Conservation (phyloP, 805 yeast species). For the Yamadazyma nakazawae region DNA sequence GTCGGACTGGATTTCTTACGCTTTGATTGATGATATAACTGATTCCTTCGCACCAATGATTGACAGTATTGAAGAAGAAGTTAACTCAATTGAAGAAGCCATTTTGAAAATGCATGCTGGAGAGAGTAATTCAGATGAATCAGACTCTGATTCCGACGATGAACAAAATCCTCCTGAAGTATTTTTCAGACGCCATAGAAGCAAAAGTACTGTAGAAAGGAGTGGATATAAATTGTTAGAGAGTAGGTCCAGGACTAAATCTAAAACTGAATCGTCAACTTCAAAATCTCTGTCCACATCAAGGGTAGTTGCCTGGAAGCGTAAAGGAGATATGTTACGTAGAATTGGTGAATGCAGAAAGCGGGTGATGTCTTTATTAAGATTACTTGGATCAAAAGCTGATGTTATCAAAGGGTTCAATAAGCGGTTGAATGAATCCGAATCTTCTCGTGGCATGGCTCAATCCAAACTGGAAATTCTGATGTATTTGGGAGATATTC, state of each 20-base stretch:
- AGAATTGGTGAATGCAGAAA: conserved; percentile 94
- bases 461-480: conserved; percentile 66
- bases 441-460: conserved; percentile 32
- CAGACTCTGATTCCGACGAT: conserved; percentile 19
- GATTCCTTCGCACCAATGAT: conserved; percentile 98
- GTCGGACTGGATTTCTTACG: conserved; percentile 97
- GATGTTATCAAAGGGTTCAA: conserved; percentile 97
- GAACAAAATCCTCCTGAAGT: conserved; percentile 22
- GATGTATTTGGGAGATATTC: conserved; percentile 94
- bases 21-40: conserved; percentile 92
- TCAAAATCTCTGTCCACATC: conserved; percentile 45
- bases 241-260: conserved; percentile 4
- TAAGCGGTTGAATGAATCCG: conserved; percentile 63
- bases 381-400: conserved; percentile 87
- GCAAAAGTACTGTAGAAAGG: conserved; percentile 37
- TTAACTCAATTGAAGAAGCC: conserved; percentile 89
- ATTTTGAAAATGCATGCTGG: conserved; percentile 84
- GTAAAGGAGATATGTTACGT: conserved; percentile 91
- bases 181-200: conserved; percentile 32
- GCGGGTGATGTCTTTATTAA: conserved; percentile 83
- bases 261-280: conserved; percentile 20
- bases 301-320: conserved; percentile 61
- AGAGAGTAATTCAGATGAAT: conserved; percentile 38
- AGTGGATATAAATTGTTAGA: conserved; percentile 11
- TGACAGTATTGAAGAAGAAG: conserved; percentile 90